A percentile compares a stretch with the other conserved stretches of the same genome.
Evolutionary conservation across 805 yeast species (phyloP).

Genomic region (Wickerhamiella bombiphila): DNA sequence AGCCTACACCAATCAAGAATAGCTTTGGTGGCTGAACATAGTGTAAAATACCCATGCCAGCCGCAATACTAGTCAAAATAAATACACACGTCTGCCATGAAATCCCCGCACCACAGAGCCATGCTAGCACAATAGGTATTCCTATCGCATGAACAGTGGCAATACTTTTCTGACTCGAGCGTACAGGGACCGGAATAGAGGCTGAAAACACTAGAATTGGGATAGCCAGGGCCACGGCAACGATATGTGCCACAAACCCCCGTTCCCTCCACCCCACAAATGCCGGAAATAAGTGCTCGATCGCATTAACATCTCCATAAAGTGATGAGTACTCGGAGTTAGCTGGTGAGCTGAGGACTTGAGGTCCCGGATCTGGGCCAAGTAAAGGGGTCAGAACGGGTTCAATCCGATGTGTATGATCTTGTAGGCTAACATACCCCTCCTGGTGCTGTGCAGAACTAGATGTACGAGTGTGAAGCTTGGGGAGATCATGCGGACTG

Average conservation of each 20-base stretch:
- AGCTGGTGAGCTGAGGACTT: background rate
- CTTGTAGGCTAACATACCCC: background rate
- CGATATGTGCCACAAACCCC: conserved; percentile 15
- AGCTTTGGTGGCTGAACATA: conserved; percentile 7
- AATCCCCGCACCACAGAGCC: background rate
- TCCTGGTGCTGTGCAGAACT: background rate
- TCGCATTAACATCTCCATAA: background rate
- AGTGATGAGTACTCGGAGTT: background rate
- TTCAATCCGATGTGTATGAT: background rate
- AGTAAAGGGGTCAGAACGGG: background rate
- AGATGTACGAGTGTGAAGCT: background rate
- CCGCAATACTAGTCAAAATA: background rate
- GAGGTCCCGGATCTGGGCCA: background rate
- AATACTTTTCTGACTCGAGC: background rate
- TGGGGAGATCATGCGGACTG: background rate
- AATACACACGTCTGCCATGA: background rate
- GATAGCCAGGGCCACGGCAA: conserved; percentile 21
- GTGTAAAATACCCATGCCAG: no score
- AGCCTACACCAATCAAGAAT: conserved; percentile 33
- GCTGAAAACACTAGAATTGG: conserved; percentile 21
- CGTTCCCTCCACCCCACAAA: conserved; percentile 17
- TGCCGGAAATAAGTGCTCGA: conserved; percentile 21
- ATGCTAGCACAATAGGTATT: background rate
- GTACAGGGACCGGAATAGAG: conserved; percentile 19
- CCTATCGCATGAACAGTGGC: conserved; percentile 3